Conservation (phyloP, 2,329 filamentous ascomycete species). For the Sclerotinia borealis region DNA sequence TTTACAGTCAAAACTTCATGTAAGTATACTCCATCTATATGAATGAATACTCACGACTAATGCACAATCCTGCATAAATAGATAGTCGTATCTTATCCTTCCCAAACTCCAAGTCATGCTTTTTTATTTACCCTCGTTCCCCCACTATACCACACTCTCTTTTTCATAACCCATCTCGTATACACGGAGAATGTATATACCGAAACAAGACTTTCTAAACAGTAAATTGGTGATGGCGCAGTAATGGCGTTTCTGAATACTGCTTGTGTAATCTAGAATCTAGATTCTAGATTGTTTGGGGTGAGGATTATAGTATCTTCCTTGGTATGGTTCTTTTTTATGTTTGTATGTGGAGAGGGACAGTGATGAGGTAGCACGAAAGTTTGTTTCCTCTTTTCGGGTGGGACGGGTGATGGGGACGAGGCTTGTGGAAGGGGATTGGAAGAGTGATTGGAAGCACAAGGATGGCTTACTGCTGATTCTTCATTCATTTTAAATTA, state of each 20-base stretch:
- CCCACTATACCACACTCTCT: neutral
- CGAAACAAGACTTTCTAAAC: neutral
- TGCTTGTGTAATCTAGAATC: slow-evolving; percentile 18
- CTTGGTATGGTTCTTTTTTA: neutral
- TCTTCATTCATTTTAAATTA: neutral
- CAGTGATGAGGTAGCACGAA: too few relatives aligned
- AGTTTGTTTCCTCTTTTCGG: neutral
- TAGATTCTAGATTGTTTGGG: slow-evolving; percentile 19
- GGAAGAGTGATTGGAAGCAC: too few relatives aligned
- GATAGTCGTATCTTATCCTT: neutral
- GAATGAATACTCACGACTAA: too few relatives aligned
- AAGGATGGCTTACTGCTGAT: neutral
- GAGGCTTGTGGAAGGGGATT: too few relatives aligned
- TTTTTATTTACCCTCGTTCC: neutral
- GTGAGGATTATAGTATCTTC: slow-evolving; percentile 16
- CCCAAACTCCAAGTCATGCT: neutral
- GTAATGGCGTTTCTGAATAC: neutral
- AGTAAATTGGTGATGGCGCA: neutral
- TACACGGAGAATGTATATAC: too few relatives aligned
- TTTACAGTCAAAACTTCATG: too few relatives aligned
- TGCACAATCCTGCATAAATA: too few relatives aligned
- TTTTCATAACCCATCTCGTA: neutral
- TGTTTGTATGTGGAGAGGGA: neutral
- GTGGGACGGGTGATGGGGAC: neutral
- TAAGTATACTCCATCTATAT: too few relatives aligned